phyloP scores from a whole-genome alignment of 176 grass and related monocot genomes.

The Triticum timopheevii region DNA sequence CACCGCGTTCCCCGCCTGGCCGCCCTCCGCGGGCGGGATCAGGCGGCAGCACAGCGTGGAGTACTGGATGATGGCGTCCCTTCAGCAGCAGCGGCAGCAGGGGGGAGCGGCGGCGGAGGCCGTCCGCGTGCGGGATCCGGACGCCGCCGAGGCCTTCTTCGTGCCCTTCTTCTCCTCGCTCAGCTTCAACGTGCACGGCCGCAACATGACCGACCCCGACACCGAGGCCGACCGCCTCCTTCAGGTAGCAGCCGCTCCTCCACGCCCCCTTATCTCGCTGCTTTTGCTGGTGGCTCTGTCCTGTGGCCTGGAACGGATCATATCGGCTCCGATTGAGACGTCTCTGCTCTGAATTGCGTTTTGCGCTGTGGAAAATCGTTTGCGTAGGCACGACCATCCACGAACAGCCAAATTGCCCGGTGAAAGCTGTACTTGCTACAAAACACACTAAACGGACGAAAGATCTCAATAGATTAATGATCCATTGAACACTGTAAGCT shows the following conservation, averaged over 20 bases:
- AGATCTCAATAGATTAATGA: neutral
- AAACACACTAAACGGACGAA: neutral
- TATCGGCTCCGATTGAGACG: conserved; percentile 9
- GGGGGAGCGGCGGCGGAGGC: conserved; percentile 28
- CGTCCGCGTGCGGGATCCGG: conserved; percentile 74
- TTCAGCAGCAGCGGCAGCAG: conserved; percentile 17
- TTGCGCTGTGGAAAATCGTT: neutral
- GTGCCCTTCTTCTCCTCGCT: conserved; percentile 99
- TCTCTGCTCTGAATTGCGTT: conserved; percentile 4
- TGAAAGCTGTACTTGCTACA: neutral
- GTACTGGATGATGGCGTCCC: conserved; percentile 98
- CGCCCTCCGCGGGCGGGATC: conserved; percentile 59
- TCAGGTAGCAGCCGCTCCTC: conserved; percentile 46
- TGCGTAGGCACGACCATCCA: neutral
- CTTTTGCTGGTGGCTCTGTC: neutral
- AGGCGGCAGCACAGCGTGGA: conserved; percentile 91
- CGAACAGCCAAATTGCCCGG: conserved; percentile 4
- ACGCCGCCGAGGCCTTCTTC: conserved; percentile 86
- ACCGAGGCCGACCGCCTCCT: conserved; percentile 80
- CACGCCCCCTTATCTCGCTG: neutral
- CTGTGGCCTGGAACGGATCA: neutral
- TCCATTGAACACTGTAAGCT: neutral
- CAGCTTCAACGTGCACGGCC: conserved; percentile 94
- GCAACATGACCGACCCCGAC: conserved; percentile 95
- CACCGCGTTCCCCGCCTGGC: conserved; percentile 64